Evolutionary conservation across 2,329 filamentous ascomycete genomes (phyloP), one percentile per base, ranked within the genome.

Genomic region (Rutstroemia sydowiana): DNA sequence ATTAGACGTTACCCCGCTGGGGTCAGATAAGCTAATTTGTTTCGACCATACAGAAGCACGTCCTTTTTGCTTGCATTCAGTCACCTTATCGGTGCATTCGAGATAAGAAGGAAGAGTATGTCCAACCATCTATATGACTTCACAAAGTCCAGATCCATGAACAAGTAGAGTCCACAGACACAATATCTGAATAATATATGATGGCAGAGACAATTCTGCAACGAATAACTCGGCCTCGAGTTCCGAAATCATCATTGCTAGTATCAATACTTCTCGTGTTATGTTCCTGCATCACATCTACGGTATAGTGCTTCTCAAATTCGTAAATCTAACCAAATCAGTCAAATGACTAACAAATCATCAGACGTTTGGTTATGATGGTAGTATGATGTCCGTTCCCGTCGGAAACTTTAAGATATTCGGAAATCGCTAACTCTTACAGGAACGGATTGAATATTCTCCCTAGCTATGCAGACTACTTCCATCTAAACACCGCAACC

Each of bases 361-460:
- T 53, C 56, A 58, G 46, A 63, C 59, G 51, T 55, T 53, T 40
- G 60, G 56, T 3, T 59, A 57, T 30, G 58, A 61, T 39, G 55
- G 53, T 5, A 58, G 57, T 5, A 58, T 59, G 57, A 56, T 59
- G 66, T 51, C 26, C 18, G 34, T 47, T 11, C 6, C 14, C 2
- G 21, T 26, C 8, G 26, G 2, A 16, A 2, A n/a, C 16, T 16
- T 9, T 31, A 8, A n/a, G 36, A n/a, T 1, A 3, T 40, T 3
- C 4, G 2, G 1, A 23, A 5, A 32, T 21, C 16, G 18, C 32
- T 21, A 37, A 20, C 11, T 26, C 14, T 10, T 20, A 26, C 21
- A 47, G 49, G 49, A 80, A 80, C 54, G 76, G 74, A 0, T 68
- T 82, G 18, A 77, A 79, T 52, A 80, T 82, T 52, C 63, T 82